Evolutionary conservation across 305 asterid species (phyloP).

Genomic region (Fraxinus albicans): DNA sequence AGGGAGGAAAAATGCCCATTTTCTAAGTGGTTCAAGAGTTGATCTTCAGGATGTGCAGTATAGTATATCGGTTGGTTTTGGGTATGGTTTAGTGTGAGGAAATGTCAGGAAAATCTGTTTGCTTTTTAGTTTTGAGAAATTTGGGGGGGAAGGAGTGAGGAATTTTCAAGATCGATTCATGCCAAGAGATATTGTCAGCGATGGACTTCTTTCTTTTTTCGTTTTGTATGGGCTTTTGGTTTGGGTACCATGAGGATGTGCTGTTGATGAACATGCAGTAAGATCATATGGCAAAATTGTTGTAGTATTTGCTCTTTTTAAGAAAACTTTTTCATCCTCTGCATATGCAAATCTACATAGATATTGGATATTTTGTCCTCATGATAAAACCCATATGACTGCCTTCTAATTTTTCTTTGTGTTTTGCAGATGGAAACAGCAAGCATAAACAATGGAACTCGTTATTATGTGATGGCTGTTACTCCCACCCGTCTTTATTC

Average conservation of each 20-base stretch:
- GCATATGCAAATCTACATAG: background rate
- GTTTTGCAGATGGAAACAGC: constrained; percentile 90
- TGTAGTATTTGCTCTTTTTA: constrained; percentile 3
- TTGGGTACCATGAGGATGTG: background rate
- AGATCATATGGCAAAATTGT: constrained; percentile 5
- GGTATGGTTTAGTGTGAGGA: constrained; percentile 9
- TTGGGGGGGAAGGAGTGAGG: background rate
- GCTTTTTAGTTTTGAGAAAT: background rate
- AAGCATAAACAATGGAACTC: constrained; percentile 53
- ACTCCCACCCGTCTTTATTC: constrained; percentile 97
- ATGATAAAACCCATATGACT: background rate
- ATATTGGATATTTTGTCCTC: constrained; percentile 21
- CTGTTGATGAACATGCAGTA: constrained; percentile 7
- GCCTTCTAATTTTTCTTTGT: background rate
- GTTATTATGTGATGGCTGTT: constrained; percentile 95
- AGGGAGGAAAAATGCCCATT: no score
- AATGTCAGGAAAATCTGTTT: constrained; percentile 12
- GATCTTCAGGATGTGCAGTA: background rate
- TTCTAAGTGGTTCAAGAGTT: background rate
- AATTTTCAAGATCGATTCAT: background rate
- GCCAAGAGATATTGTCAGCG: constrained; percentile 3
- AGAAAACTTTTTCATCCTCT: constrained; percentile 5
- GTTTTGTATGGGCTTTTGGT: constrained; percentile 12
- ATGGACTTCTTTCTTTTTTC: background rate
- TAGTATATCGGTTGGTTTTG: constrained; percentile 15